These are phyloP conservation scores for Penicillium digitatum DNA, from an alignment of 2,329 filamentous ascomycete genomes.

Conservation along the genomic window DNA sequence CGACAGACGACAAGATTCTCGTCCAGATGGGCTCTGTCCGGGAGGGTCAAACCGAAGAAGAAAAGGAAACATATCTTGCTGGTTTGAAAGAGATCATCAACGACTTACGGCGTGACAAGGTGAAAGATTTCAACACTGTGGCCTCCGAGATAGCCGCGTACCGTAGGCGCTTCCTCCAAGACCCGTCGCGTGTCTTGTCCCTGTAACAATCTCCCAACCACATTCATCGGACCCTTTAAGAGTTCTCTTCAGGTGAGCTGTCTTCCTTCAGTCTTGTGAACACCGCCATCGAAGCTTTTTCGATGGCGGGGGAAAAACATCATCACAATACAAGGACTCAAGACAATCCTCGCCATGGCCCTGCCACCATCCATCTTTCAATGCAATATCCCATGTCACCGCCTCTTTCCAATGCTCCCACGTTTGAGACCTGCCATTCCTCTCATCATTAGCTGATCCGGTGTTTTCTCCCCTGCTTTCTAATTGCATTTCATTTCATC, in stretches of 20 bases:
- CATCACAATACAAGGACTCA: constrained; percentile 2
- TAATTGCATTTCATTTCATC: constrained; percentile 11
- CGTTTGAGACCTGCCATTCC: constrained; percentile 10
- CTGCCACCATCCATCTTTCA: constrained; percentile 4
- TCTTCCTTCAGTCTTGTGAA: constrained; percentile 10
- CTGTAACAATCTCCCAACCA: constrained; percentile 34
- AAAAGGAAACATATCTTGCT: constrained; percentile 43
- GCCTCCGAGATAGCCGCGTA: constrained; percentile 49
- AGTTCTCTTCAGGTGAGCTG: constrained; percentile 19
- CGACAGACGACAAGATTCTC: constrained; percentile 50
- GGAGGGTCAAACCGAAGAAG: constrained; percentile 45
- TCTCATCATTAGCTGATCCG: constrained; percentile 24
- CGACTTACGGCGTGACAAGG: constrained; percentile 47
- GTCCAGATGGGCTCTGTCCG: constrained; percentile 47
- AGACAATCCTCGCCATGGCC: constrained; percentile 6
- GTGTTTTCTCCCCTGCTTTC: constrained; percentile 17
- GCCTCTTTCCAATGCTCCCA: constrained; percentile 6
- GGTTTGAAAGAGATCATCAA: constrained; percentile 50
- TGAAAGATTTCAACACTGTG: constrained; percentile 50
- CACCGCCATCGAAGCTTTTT: constrained; percentile 7
- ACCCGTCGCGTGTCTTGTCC: constrained; percentile 45
- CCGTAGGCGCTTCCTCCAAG: constrained; percentile 49
- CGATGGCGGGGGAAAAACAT: constrained; percentile 5
- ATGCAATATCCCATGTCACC: constrained; percentile 15
- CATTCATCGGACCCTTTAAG: constrained; percentile 4